phyloP scores from a whole-genome alignment of 1,284 basidiomycete genomes.

The Singerocomus rubriflavus region DNA sequence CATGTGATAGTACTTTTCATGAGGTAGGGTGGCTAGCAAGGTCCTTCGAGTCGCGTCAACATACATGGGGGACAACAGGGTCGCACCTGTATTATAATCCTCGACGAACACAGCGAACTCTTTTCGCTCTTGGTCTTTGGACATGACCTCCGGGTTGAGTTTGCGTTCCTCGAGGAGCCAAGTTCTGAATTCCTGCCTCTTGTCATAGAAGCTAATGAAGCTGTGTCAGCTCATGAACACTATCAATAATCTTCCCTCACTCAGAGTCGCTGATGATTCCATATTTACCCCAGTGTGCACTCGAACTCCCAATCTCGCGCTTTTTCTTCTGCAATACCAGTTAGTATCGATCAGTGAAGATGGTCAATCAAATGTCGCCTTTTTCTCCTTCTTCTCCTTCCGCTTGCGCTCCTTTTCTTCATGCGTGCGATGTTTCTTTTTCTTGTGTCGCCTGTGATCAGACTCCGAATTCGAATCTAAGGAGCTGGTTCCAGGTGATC shows the following conservation, averaged over 20 bases:
- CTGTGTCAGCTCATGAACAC: constrained; percentile 13
- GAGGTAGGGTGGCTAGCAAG: constrained; percentile 72
- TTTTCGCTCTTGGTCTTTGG: constrained; percentile 81
- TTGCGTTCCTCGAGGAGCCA: constrained; percentile 90
- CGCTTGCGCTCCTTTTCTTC: constrained; percentile 58
- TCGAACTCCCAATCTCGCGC: constrained; percentile 46
- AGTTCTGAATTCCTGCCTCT: constrained; percentile 79
- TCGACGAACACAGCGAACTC: constrained; percentile 78
- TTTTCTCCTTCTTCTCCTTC: constrained; percentile 68
- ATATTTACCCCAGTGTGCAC: constrained; percentile 80
- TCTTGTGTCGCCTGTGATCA: constrained; percentile 41
- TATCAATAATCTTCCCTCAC: constrained; percentile 42
- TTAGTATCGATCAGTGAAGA: neutral
- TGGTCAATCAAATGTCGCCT: constrained; percentile 37
- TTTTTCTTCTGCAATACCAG: constrained; percentile 51
- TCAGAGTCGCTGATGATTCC: constrained; percentile 82
- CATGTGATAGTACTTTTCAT: constrained; percentile 92
- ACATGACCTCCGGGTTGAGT: constrained; percentile 81
- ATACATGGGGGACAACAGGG: neutral
- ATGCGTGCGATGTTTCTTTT: constrained; percentile 44
- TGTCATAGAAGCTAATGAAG: constrained; percentile 63
- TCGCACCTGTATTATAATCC: constrained; percentile 83
- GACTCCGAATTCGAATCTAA: constrained; percentile 35
- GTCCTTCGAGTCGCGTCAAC: neutral
- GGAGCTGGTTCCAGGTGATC: constrained; percentile 38